Evolutionary conservation across 2,329 filamentous ascomycete genomes (phyloP), one percentile per base, ranked within the genome.

Genomic region (Scedosporium dehoogii): DNA sequence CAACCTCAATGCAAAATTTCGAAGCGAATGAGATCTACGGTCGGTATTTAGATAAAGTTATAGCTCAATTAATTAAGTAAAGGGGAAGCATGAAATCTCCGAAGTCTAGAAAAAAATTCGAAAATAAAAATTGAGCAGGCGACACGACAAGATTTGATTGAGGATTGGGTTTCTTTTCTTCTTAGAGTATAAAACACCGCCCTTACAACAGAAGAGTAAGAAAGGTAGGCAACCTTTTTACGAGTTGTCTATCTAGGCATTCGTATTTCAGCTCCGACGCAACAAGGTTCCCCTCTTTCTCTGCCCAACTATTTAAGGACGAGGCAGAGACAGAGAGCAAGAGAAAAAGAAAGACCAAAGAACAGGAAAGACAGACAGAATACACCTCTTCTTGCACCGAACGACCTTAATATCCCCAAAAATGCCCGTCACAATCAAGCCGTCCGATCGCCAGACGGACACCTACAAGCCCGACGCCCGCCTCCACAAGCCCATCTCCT

Each of bases 401-500:
- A 38, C 33, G 33, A 38, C 33, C 10, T 38, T 38, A 38, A 14
- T 38, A 38, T 14, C 33, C 33, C 29, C 5, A 38, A 58, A 38
- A 18, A 58, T 58, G 56, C 56, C 56, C 56, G 56, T 58, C 56
- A 58, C 56, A 16, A 58, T 58, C 56, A 41, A 23, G n/a, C 56
- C 56, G 4, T 21, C 56, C 6, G 38, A 18, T 6, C 29, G 18
- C 56, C 9, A n/a, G n/a, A 14, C 56, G 25, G 27, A 23, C 23
- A 14, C 29, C 18, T 58, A 42, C 56, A 41, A 25, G 16, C 23
- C 56, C 56, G 10, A 33, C 10, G 12, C 51, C 7, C 51, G 23
- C 56, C 56, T 16, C 9, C 56, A 58, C 16, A 58, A 42, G 29
- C 16, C 27, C 51, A 23, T 55, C 51, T 55, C 51, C 21, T 55